These are phyloP conservation scores for Carpinus viminea DNA, from an alignment of 306 rosid genomes.

Conservation along the genomic window DNA sequence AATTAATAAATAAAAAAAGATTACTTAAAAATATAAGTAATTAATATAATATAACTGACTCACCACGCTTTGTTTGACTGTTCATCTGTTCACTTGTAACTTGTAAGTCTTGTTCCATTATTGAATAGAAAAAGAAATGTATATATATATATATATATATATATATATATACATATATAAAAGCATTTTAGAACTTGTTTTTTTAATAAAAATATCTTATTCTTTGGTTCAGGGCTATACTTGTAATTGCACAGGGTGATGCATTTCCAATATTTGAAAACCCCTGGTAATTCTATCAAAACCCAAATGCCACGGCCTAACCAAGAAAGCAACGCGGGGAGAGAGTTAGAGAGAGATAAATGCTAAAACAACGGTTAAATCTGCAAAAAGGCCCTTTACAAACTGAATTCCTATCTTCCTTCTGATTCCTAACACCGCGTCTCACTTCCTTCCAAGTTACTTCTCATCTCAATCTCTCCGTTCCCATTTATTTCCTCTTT, in stretches of 20 bases:
- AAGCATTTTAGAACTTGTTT: too few relatives aligned
- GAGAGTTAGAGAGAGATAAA: background rate
- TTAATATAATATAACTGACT: too few relatives aligned
- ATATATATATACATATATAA: too few relatives aligned
- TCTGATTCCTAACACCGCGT: background rate
- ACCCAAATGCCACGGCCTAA: background rate
- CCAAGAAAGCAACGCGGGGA: background rate
- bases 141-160: too few relatives aligned
- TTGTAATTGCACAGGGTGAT: background rate
- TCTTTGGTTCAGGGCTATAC: background rate
- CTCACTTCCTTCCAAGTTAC: constrained; percentile 33
- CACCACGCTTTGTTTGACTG: too few relatives aligned
- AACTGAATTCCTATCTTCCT: background rate
- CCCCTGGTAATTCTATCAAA: background rate
- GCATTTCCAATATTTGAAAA: background rate
- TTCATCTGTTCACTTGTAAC: too few relatives aligned
- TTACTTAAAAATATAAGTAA: too few relatives aligned
- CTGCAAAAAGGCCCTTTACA: background rate
- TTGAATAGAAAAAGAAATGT: too few relatives aligned
- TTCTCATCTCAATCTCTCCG: constrained; percentile 27
- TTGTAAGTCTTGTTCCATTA: too few relatives aligned
- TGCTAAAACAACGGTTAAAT: constrained; percentile 17
- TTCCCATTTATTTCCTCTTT: background rate
- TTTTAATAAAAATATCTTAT: too few relatives aligned
- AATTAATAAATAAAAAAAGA: too few relatives aligned